A percentile compares a stretch with the other conserved stretches of the same genome.
Conservation (phyloP, 108 stramenopile species). For the Epipyxis sp. region DNA sequence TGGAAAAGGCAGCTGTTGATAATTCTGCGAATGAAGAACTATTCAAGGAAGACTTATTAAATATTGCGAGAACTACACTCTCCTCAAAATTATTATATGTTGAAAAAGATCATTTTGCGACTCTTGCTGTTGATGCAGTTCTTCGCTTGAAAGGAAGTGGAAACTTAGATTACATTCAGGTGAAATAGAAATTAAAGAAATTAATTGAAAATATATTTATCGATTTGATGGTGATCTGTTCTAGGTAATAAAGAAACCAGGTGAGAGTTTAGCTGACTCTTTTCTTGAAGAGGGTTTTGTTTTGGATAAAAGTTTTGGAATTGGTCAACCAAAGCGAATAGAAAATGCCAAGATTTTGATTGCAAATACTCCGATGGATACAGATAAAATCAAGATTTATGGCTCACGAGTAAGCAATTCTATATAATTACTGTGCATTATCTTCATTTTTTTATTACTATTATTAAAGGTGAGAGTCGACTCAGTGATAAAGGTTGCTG, state of each 20-base stretch:
- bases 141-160: conserved; percentile 81
- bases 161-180: conserved; percentile 85
- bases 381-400: conserved; percentile 99
- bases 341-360: conserved; percentile 95
- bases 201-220: too few relatives aligned
- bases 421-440: conserved; percentile 88
- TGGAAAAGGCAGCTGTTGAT: conserved; percentile 64
- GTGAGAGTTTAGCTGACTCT: conserved; percentile 84
- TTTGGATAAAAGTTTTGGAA: conserved; percentile 89
- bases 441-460: conserved; percentile 14
- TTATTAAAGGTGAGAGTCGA: background rate
- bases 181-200: background rate
- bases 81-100: conserved; percentile 88
- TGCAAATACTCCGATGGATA: conserved; percentile 99
- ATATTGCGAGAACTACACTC: conserved; percentile 94
- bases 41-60: conserved; percentile 79
- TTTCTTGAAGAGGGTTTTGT: conserved; percentile 97
- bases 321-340: conserved; percentile 88
- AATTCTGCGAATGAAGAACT: conserved; percentile 47
- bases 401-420: conserved; percentile 96
- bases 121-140: conserved; percentile 92
- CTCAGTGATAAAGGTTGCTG: conserved; percentile 67
- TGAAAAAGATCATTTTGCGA: conserved; percentile 95
- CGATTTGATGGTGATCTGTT: too few relatives aligned
- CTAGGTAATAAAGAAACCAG: conserved; percentile 94